Conservation (phyloP, 2,329 filamentous ascomycete genomes). For the Apiospora sp. region DNA sequence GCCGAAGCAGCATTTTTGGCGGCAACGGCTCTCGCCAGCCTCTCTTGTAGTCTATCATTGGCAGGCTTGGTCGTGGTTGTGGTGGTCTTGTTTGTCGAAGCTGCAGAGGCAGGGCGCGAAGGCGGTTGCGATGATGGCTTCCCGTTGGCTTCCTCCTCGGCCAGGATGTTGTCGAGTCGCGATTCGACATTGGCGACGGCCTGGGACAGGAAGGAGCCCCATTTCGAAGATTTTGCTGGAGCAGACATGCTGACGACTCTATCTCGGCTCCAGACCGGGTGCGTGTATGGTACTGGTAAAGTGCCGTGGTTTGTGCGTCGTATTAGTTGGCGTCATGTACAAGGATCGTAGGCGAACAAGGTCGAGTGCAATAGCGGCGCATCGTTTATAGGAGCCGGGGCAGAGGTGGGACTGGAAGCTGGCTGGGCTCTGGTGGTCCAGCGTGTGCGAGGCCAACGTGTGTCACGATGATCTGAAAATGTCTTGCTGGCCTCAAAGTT, state of each 20-base stretch:
- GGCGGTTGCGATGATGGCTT: slow-evolving; percentile 47
- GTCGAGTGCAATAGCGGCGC: slow-evolving; percentile 18
- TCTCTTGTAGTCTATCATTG: slow-evolving; percentile 88
- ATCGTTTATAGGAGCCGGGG: slow-evolving; percentile 5
- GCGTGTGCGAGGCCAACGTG: slow-evolving; percentile 19
- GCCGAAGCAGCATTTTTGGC: slow-evolving; percentile 62
- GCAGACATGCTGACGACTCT: slow-evolving; percentile 52
- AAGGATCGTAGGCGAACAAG: slow-evolving; percentile 16
- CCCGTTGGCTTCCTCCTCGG: slow-evolving; percentile 72
- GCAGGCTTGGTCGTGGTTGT: slow-evolving; percentile 65
- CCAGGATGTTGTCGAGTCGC: slow-evolving; percentile 87
- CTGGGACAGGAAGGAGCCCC: slow-evolving; percentile 84
- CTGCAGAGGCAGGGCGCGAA: slow-evolving; percentile 34
- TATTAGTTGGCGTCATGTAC: slow-evolving; percentile 22
- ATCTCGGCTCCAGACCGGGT: slow-evolving; percentile 15
- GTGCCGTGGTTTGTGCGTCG: slow-evolving; percentile 10
- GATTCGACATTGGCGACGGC: slow-evolving; percentile 95
- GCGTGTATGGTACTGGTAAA: neutral
- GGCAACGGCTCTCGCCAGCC: slow-evolving; percentile 86
- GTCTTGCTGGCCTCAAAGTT: slow-evolving; percentile 23
- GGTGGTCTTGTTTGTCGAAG: slow-evolving; percentile 28
- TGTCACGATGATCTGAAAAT: slow-evolving; percentile 22
- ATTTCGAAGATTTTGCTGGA: slow-evolving; percentile 66
- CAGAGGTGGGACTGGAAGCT: neutral
- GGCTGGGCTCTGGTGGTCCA: slow-evolving; percentile 2